Base-by-base conservation (phyloP, 805 yeast genomes). In the Wickerhamomyces chaumierensis region DNA sequence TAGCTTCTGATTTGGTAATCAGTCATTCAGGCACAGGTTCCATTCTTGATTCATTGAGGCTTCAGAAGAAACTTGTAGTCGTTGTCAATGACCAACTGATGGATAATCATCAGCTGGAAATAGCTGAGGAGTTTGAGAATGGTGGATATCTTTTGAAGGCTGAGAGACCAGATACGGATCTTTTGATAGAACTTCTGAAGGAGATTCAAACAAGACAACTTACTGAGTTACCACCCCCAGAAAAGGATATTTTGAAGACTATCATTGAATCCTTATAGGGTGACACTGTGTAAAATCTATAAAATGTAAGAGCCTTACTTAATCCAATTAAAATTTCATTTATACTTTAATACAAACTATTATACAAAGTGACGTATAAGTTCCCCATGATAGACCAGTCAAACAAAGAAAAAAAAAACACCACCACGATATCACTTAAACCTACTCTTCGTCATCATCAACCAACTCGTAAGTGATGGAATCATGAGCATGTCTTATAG, bases 1-100 rank as follows among this genome's bases (percentile, higher is more conserved):
- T 47, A 0, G 31, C 52, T 1, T 64, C 78, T 2, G 75, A 75
- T 37, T 47, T 85, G 33, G 83, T 90, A 11, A 69, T 92, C 12
- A 78, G 95, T 0, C 97, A 92, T 55, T 96, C 95, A 14, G 81
- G 82, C 1, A 85, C 97, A 0, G 98, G 98, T 2, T 84, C 96
- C 0, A 82, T 90, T 7, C 57, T 92, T 20, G 98, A 90, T 51
- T 69, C 83, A 0, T 57, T 86, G 29, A 65, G 92, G 18, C 41
- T 58, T 14, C 39, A 58, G 1, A 78, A 74, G 51, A 73, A 70
- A 18, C 60, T 86, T 40, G 61, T 88, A 1, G 87, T 82, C 6
- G 80, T 86, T 21, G 72, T 78, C 8, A 90, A 90, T 55, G 68
- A 70, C 11, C 48, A 56, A 5, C 67, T 92, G n/a, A 82, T 85